Evolutionary conservation across 208 protist species (phyloP).

Genomic region (Wallacemonas sp.): DNA sequence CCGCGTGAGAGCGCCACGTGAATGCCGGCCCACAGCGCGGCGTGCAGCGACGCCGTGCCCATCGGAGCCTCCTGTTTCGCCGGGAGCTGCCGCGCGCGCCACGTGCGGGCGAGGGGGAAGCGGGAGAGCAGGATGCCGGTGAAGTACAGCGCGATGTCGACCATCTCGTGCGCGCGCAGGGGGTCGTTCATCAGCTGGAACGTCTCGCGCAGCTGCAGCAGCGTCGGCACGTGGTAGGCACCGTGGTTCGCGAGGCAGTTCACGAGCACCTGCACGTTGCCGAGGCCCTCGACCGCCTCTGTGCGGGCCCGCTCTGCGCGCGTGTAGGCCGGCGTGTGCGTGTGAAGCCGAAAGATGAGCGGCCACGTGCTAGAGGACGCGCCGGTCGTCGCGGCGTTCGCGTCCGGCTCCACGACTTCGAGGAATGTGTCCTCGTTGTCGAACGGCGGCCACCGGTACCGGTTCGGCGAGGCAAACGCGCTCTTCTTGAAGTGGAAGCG

Average conservation of each 20-base stretch:
- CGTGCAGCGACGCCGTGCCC: constrained; percentile 58
- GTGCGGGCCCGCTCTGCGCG: constrained; percentile 47
- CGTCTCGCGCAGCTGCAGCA: constrained; percentile 58
- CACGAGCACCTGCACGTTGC: constrained; percentile 53
- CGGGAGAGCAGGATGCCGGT: constrained; percentile 65
- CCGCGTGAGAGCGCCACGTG: constrained; percentile 71
- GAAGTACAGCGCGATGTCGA: constrained; percentile 81
- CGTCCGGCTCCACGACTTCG: constrained; percentile 21
- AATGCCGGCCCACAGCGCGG: constrained; percentile 57
- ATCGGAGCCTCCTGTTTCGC: constrained; percentile 15
- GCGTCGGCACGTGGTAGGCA: constrained; percentile 83
- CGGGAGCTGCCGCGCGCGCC: constrained; percentile 52
- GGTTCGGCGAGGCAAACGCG: constrained; percentile 74
- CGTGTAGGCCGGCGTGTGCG: constrained; percentile 42
- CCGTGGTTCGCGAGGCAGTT: constrained; percentile 42
- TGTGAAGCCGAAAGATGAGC: constrained; percentile 33
- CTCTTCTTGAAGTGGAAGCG: constrained; percentile 53
- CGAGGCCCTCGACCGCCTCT: constrained; percentile 30
- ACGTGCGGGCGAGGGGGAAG: constrained; percentile 62
- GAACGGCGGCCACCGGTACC: constrained; percentile 79
- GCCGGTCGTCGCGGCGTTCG: constrained; percentile 5
- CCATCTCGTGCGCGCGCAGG: constrained; percentile 53
- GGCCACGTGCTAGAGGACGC: background rate
- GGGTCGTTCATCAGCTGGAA: constrained; percentile 70
- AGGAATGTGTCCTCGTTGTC: constrained; percentile 62